A percentile compares a stretch with the other conserved stretches of the same genome.
Conservation (phyloP, 768 basidiomycete species). For the Lactifluus volemus region DNA sequence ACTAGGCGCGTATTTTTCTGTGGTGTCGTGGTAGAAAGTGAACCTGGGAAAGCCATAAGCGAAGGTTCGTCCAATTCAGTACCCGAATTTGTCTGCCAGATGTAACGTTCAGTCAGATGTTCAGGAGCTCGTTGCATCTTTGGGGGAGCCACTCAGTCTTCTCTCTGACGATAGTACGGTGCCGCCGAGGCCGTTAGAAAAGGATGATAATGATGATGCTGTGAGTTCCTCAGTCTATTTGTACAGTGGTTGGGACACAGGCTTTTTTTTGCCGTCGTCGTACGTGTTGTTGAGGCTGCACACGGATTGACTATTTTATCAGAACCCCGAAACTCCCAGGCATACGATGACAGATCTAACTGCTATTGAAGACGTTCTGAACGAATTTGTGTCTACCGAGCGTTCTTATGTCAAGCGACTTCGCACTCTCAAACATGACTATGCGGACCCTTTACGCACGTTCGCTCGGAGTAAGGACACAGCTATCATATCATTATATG, state of each 20-base stretch:
- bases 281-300: neutral
- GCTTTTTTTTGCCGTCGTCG: no score
- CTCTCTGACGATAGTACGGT: conserved; percentile 39
- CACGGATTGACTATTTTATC: neutral
- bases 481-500: conserved; percentile 79
- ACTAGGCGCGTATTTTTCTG: conserved; percentile 85
- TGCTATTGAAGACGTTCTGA: conserved; percentile 64
- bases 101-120: conserved; percentile 10
- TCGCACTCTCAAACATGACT: conserved; percentile 73
- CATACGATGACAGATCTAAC: conserved; percentile 57
- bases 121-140: conserved; percentile 49
- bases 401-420: conserved; percentile 81
- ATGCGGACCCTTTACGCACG: conserved; percentile 82
- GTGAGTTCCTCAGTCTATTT: conserved; percentile 23
- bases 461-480: conserved; percentile 82
- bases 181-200: conserved; percentile 32
- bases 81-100: neutral
- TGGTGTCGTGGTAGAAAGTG: conserved; percentile 83
- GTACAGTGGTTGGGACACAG: no score
- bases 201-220: conserved; percentile 22
- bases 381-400: conserved; percentile 85
- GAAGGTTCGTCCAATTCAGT: conserved; percentile 40
- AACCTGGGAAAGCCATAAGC: conserved; percentile 56
- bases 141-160: conserved; percentile 57
- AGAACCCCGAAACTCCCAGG: conserved; percentile 30